Percentiles rank a stretch among this genome's conserved stretches.
Evolutionary conservation across 148 eudicot genomes (phyloP).

Genomic region (Camellia lanceoleosa): DNA sequence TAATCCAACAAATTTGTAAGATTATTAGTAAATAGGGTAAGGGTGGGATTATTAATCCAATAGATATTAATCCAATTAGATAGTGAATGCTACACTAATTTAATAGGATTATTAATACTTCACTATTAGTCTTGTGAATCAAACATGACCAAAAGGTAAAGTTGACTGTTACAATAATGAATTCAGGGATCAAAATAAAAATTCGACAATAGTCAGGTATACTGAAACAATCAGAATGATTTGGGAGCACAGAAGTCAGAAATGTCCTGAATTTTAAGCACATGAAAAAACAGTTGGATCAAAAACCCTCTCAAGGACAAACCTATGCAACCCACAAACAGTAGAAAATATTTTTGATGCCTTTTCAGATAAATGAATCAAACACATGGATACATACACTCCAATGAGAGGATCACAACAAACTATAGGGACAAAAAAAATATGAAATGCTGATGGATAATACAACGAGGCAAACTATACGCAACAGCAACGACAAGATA

Average conservation of each 20-base stretch:
- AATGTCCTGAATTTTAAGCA: neutral
- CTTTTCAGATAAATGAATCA: neutral
- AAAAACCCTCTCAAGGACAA: neutral
- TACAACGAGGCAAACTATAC: constrained; percentile 17
- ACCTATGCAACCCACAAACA: neutral
- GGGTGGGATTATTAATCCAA: too few relatives aligned
- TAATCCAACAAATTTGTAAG: too few relatives aligned
- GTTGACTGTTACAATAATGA: too few relatives aligned
- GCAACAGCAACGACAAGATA: constrained; percentile 82
- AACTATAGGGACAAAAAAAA: neutral
- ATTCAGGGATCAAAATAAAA: neutral
- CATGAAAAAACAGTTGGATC: neutral
- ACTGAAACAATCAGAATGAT: neutral
- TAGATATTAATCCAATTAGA: too few relatives aligned
- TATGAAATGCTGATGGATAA: neutral
- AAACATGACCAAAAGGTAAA: too few relatives aligned
- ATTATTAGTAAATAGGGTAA: too few relatives aligned
- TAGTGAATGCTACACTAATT: too few relatives aligned
- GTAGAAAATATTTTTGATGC: neutral
- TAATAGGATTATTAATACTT: too few relatives aligned
- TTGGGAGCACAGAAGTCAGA: neutral
- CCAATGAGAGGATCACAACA: neutral
- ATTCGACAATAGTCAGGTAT: neutral
- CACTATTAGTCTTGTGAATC: too few relatives aligned
- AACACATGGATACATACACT: neutral